Evolutionary conservation across 2,329 filamentous ascomycete species (phyloP).

Genomic region (Penicillium sp.): DNA sequence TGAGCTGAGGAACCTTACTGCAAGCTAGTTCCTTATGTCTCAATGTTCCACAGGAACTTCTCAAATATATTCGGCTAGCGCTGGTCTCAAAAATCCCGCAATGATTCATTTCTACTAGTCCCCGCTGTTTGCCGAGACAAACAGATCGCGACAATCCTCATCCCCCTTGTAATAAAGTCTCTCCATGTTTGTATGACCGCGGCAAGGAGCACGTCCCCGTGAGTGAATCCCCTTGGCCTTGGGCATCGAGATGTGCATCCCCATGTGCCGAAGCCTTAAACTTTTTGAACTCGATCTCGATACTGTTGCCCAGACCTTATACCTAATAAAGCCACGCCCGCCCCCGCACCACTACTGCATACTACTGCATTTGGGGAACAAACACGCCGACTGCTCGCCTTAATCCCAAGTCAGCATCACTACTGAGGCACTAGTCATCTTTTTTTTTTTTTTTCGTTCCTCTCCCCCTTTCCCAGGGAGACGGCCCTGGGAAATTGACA

Average conservation of each 20-base stretch:
- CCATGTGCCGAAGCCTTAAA: neutral
- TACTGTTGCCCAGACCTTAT: neutral
- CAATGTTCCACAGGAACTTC: neutral
- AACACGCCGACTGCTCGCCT: neutral
- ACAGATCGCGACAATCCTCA: neutral
- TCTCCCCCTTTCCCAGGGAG: too few species aligned
- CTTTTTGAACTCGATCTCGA: neutral
- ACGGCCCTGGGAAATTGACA: neutral
- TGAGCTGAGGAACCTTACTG: neutral
- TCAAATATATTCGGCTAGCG: neutral
- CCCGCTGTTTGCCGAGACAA: slow-evolving; percentile 1
- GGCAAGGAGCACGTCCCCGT: neutral
- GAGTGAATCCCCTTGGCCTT: neutral
- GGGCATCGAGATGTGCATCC: neutral
- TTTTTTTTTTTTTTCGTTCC: neutral
- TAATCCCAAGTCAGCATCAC: neutral
- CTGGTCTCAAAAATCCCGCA: neutral
- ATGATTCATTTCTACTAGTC: neutral
- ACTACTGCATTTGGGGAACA: neutral
- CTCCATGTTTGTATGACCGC: neutral
- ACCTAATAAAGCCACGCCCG: neutral
- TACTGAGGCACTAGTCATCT: neutral
- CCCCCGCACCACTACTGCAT: neutral
- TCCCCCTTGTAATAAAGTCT: neutral
- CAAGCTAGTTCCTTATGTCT: neutral